Conservation (phyloP, 371 early-diverging fungal genomes). For the Saksenaea vasiformis region DNA sequence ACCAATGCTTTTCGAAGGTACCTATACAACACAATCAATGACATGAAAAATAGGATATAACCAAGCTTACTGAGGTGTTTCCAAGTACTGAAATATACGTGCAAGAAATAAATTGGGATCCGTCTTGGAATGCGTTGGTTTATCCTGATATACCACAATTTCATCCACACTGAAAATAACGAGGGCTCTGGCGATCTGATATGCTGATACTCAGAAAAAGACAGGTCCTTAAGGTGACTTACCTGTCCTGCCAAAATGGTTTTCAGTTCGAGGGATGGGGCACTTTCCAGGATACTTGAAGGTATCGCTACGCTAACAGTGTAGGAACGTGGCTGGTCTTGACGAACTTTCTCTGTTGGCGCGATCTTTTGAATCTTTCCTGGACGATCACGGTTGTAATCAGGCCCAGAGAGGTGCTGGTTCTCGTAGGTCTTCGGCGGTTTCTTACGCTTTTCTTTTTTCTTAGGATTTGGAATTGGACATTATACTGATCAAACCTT, state of each 20-base stretch:
- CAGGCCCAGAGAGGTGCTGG: conserved; percentile 54
- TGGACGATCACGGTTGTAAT: conserved; percentile 41
- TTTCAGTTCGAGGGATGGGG: conserved; percentile 69
- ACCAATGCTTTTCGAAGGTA: conserved; percentile 69
- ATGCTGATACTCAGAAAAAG: not conserved
- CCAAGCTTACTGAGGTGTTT: conserved; percentile 60
- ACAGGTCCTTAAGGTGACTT: not conserved
- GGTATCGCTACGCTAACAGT: conserved; percentile 76
- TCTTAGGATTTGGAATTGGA: not conserved
- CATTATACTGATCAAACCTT: not conserved
- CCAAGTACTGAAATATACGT: conserved; percentile 68
- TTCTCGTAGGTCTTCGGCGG: conserved; percentile 45
- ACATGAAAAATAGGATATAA: not conserved
- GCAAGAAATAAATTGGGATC: conserved; percentile 67
- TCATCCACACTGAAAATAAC: conserved; percentile 71
- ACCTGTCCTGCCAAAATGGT: conserved; percentile 78
- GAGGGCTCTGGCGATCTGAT: conserved; percentile 64
- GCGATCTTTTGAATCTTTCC: conserved; percentile 30
- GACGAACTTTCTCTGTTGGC: conserved; percentile 21
- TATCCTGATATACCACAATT: conserved; percentile 71
- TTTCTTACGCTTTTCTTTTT: conserved; percentile 12
- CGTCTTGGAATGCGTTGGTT: conserved; percentile 29
- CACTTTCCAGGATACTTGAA: conserved; percentile 69
- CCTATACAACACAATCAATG: conserved; percentile 18
- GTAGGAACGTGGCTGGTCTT: conserved; percentile 48